These are phyloP conservation scores for Oehlia diaphana DNA, from an alignment of 192 early-diverging fungal genomes.

Conservation along the genomic window DNA sequence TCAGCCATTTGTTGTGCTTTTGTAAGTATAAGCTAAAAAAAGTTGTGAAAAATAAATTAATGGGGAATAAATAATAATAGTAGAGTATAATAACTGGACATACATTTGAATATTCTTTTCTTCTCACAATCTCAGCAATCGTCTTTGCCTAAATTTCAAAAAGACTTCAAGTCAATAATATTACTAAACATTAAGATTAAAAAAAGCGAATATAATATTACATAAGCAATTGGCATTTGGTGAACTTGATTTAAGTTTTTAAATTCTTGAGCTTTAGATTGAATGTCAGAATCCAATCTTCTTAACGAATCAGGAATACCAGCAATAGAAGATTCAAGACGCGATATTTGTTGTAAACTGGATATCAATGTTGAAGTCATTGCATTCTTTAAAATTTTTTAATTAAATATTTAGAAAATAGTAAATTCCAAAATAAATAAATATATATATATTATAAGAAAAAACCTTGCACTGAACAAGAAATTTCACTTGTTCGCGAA, in stretches of 20 bases:
- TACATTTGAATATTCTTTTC: conserved; percentile 52
- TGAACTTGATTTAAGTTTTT: conserved; percentile 41
- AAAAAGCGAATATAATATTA: conserved; percentile 16
- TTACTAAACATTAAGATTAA: neutral
- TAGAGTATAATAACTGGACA: neutral
- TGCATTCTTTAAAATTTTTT: conserved; percentile 18
- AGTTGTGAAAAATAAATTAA: neutral
- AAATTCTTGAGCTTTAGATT: conserved; percentile 36
- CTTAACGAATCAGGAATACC: conserved; percentile 40
- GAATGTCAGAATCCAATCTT: conserved; percentile 35
- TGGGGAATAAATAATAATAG: neutral
- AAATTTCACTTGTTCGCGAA: conserved; percentile 20
- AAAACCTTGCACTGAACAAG: conserved; percentile 24
- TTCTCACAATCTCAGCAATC: conserved; percentile 52
- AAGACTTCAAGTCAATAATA: neutral
- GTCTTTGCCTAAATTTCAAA: conserved; percentile 35
- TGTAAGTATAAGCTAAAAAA: conserved; percentile 34
- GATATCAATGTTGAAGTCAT: conserved; percentile 40
- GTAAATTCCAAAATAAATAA: neutral
- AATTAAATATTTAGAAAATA: neutral
- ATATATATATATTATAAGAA: neutral
- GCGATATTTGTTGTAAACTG: conserved; percentile 43
- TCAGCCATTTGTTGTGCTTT: conserved; percentile 45
- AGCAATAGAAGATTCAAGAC: conserved; percentile 42
- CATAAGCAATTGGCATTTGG: conserved; percentile 52